Conservation (phyloP, 441 rosid genomes). For the Brassica hybrid region DNA sequence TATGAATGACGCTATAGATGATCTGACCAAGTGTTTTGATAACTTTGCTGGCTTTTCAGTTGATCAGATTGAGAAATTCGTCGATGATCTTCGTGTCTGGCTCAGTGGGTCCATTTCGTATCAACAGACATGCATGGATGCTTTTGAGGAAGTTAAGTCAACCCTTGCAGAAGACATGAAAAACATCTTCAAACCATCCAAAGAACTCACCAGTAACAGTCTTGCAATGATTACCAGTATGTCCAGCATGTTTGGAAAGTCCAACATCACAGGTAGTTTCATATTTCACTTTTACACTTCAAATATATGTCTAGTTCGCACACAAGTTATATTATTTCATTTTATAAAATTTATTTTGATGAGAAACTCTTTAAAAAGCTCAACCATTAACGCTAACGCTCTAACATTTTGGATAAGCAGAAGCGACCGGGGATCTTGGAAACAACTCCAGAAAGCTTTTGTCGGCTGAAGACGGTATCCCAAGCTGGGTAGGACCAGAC, state of each 20-base stretch:
- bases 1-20: slow-evolving; percentile 58
- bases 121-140: slow-evolving; percentile 73
- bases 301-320: no score
- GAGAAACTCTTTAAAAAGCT: no score
- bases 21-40: slow-evolving; percentile 54
- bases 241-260: slow-evolving; percentile 40
- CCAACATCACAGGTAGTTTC: slow-evolving; percentile 33
- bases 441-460: slow-evolving; percentile 33
- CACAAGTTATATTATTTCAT: no score
- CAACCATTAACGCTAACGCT: no score
- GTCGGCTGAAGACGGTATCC: slow-evolving; percentile 39
- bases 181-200: slow-evolving; percentile 46
- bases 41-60: slow-evolving; percentile 46
- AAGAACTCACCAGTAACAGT: slow-evolving; percentile 65
- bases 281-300: neutral
- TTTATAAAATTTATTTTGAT: no score
- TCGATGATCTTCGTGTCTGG: slow-evolving; percentile 66
- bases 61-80: slow-evolving; percentile 43
- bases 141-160: slow-evolving; percentile 63
- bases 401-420: slow-evolving; percentile 15
- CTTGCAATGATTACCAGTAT: slow-evolving; percentile 65
- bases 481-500: slow-evolving; percentile 51
- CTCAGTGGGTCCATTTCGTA: slow-evolving; percentile 71
- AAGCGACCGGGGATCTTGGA: slow-evolving; percentile 21
- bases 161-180: slow-evolving; percentile 56